These are phyloP conservation scores for Cercospora sojina DNA, from an alignment of 2,329 filamentous ascomycete genomes.

Conservation along the genomic window DNA sequence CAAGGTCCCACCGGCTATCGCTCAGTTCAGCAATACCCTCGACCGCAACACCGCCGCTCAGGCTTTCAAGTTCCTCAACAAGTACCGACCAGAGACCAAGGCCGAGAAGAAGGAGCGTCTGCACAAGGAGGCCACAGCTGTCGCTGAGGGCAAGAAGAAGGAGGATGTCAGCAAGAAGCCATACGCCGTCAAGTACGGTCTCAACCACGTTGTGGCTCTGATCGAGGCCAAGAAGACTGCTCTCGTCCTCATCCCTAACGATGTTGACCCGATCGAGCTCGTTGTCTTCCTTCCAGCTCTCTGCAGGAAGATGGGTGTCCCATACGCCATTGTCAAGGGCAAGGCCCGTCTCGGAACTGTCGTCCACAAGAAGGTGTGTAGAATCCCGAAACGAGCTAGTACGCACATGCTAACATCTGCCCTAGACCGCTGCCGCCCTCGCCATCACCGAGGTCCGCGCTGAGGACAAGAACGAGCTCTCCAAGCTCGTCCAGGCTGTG, in stretches of 20 bases:
- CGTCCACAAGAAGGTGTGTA: slow-evolving; percentile 93
- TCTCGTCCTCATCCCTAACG: slow-evolving; percentile 97
- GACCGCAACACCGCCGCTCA: slow-evolving; percentile 96
- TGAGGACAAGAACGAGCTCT: slow-evolving; percentile 97
- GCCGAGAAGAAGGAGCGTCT: slow-evolving; percentile 99
- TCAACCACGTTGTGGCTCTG: slow-evolving; percentile 97
- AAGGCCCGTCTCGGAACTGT: slow-evolving; percentile 99
- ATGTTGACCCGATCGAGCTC: slow-evolving; percentile 98
- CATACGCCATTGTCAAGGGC: slow-evolving; percentile 99
- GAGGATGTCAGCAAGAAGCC: slow-evolving; percentile 99
- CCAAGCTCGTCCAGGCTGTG: slow-evolving; percentile 92
- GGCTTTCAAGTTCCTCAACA: slow-evolving; percentile 99
- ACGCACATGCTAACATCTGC: slow-evolving; percentile 31
- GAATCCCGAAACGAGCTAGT: neutral
- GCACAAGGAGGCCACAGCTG: slow-evolving; percentile 93
- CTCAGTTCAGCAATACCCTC: slow-evolving; percentile 96
- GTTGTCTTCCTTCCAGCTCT: slow-evolving; percentile 98
- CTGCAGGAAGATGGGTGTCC: slow-evolving; percentile 99
- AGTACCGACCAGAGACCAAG: slow-evolving; percentile 99
- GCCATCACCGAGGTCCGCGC: slow-evolving; percentile 94
- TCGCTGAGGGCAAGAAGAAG: slow-evolving; percentile 99
- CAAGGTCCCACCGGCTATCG: slow-evolving; percentile 95
- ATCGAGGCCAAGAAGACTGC: slow-evolving; percentile 99
- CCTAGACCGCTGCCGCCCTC: slow-evolving; percentile 89
- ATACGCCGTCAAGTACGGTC: slow-evolving; percentile 98